Evolutionary conservation across 495 filamentous ascomycete species (phyloP), one percentile per base, ranked within the genome.

Genomic region (Penicillium canariense): DNA sequence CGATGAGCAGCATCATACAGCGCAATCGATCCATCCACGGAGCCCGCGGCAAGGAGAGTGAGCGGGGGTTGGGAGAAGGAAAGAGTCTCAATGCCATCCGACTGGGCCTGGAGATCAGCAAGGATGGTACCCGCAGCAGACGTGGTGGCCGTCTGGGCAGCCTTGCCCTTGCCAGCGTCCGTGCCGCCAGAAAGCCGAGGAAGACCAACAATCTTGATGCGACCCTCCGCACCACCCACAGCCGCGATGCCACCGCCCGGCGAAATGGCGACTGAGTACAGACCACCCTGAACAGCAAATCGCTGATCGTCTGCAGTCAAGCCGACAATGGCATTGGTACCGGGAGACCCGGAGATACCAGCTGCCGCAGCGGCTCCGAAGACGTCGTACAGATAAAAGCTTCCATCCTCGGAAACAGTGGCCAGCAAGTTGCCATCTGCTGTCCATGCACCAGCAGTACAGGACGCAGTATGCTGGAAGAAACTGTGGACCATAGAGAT

Each of bases 381-480:
- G 10, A 91, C 87, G 69, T 97, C 94, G 80, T 89, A 96, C 34
- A 96, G 91, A 70, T 91, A 91, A 59, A 99, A 83, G 56, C 84
- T 90, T 22, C 84, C 81, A 65, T 97, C 94, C 65, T 97, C 93
- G 30, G 84, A 84, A 5, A 97, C 93, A 0, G 92, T 96, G 1
- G 88, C 92, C 1, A 99, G 84, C 23, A 97, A 75, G 15, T 85
- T 88, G 50, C 94, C 94, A 69, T 96, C 91, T 11, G 89, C 80
- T 3, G 87, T 86, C 93, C 94, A 99, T 2, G 88, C 77, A 47
- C 95, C 94, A 4, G 95, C 94, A 2, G 94, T 96, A 66, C 88
- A 94, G 10, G 89, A 75, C 9, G 68, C 87, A 5, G 91, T 95
- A 69, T 97, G 94, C 27, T 93, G 77, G 78, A 94, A 96, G 75